Percentiles rank a stretch among this genome's conserved stretches.
Conservation (phyloP, 768 basidiomycete species). For the Harrya chromipes region DNA sequence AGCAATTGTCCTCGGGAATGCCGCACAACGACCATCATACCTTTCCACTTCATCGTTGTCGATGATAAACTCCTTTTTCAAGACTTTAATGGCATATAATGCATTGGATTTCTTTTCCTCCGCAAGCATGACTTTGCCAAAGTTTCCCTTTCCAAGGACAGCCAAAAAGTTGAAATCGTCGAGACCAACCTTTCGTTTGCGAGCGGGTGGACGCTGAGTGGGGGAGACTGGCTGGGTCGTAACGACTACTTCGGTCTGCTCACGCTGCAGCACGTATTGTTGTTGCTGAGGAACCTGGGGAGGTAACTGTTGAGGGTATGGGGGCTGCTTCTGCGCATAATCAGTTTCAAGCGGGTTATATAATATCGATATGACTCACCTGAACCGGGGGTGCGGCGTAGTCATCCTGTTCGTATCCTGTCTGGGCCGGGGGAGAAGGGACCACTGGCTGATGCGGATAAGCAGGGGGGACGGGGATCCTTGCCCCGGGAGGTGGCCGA, state of each 20-base stretch:
- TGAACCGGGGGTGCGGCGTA: constrained; percentile 21
- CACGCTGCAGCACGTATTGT: constrained; percentile 23
- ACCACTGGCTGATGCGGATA: constrained; percentile 34
- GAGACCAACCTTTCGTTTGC: constrained; percentile 86
- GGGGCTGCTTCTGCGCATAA: constrained; percentile 9
- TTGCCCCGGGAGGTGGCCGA: constrained; percentile 39
- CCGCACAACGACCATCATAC: constrained; percentile 40
- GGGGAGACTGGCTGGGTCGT: constrained; percentile 35
- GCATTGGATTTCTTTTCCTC: constrained; percentile 92
- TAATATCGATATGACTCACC: constrained; percentile 12
- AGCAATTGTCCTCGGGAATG: background rate
- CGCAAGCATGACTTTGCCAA: constrained; percentile 99
- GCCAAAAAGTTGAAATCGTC: constrained; percentile 99
- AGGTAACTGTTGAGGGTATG: constrained; percentile 26
- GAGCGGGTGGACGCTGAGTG: constrained; percentile 41
- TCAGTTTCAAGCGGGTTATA: constrained; percentile 4
- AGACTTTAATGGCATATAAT: constrained; percentile 98
- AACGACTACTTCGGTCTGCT: constrained; percentile 25
- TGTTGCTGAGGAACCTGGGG: constrained; percentile 21
- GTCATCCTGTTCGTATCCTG: constrained; percentile 31
- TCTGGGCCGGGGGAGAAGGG: constrained; percentile 17
- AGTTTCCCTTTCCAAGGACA: constrained; percentile 98
- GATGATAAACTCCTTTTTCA: constrained; percentile 99
- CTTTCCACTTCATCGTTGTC: constrained; percentile 99
- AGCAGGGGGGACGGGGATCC: constrained; percentile 34